Evolutionary conservation across 129 eudicot species (phyloP).

Genomic region (Oenanthe sinensis): DNA sequence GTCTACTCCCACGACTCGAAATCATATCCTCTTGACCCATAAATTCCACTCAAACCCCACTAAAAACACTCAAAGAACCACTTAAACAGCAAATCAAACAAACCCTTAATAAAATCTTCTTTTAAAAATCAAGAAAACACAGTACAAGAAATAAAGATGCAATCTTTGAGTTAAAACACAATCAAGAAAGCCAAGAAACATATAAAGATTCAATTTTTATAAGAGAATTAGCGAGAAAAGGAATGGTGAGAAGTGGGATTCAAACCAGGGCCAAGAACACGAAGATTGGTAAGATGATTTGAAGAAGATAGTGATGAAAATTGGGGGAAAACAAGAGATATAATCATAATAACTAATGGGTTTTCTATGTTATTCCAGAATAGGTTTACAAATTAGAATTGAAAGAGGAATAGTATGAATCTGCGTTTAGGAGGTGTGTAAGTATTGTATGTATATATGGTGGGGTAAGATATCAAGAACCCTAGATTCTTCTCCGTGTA

Average conservation of each 20-base stretch:
- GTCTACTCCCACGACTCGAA: neutral
- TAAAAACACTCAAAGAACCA: neutral
- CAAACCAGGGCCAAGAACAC: conserved; percentile 9
- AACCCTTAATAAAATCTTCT: neutral
- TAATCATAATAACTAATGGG: neutral
- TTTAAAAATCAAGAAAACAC: neutral
- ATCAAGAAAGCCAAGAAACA: neutral
- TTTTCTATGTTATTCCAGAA: neutral
- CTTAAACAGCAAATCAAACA: neutral
- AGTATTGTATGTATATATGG: neutral
- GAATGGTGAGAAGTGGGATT: conserved; percentile 4
- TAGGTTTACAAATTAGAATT: neutral
- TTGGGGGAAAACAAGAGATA: neutral
- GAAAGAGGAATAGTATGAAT: neutral
- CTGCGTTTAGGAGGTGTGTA: neutral
- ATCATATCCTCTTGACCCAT: neutral
- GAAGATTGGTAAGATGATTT: neutral
- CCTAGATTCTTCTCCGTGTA: neutral
- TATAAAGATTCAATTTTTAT: neutral
- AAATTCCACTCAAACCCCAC: neutral
- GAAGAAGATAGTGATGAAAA: neutral
- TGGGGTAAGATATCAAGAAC: neutral
- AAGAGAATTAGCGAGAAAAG: neutral
- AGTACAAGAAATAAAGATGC: neutral
- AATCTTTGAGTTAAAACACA: neutral